phyloP scores from a whole-genome alignment of 2,329 filamentous ascomycete genomes.

The Samsoniella hepiali region DNA sequence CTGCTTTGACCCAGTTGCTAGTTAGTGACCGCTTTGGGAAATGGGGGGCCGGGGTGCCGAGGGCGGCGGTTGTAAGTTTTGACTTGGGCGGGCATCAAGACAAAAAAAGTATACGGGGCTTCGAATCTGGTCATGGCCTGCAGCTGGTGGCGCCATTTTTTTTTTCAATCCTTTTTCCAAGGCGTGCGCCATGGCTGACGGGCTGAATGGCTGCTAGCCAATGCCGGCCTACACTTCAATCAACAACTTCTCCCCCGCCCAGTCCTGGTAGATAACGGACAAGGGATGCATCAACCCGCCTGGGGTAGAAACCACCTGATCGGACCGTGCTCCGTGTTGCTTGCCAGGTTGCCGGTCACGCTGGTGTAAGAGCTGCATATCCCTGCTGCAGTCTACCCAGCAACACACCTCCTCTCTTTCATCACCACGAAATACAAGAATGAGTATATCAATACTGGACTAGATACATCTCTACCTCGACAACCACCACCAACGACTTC shows the following conservation, averaged over 20 bases:
- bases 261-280: neutral
- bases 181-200: neutral
- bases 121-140: neutral
- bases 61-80: neutral
- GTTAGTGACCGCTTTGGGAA: constrained; percentile 15
- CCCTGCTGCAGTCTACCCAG: too few relatives aligned
- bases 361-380: neutral
- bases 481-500: too few relatives aligned
- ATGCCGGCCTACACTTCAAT: neutral
- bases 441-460: too few relatives aligned
- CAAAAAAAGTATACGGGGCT: neutral
- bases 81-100: neutral
- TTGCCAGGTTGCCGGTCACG: neutral
- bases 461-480: too few relatives aligned
- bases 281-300: neutral
- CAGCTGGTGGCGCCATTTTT: neutral
- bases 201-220: neutral
- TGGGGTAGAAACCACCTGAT: constrained; percentile 11
- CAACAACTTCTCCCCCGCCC: neutral
- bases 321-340: constrained; percentile 13
- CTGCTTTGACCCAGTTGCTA: constrained; percentile 1
- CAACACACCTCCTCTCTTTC: too few relatives aligned
- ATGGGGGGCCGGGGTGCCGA: neutral
- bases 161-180: neutral
- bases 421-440: too few relatives aligned